A percentile compares a stretch with the other conserved stretches of the same genome.
These are phyloP conservation scores for Hebeloma cylindrosporum DNA, from an alignment of 768 basidiomycete genomes.

Conservation along the genomic window DNA sequence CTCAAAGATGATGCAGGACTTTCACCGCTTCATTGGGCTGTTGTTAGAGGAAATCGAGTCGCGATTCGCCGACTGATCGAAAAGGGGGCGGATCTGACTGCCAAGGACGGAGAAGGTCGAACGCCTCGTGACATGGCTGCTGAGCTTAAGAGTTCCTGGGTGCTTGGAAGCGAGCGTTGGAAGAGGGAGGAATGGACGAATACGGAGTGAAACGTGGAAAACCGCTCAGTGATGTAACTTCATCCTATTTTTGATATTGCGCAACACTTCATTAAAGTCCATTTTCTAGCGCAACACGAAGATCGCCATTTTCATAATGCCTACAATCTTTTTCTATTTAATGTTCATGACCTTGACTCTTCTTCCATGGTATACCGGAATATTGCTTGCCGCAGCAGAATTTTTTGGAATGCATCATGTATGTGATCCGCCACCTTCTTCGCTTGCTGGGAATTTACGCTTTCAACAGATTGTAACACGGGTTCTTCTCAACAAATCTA, in stretches of 20 bases:
- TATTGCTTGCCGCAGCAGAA: constrained; percentile 79
- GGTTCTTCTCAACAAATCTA: constrained; percentile 78
- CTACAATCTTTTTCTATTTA: constrained; percentile 75
- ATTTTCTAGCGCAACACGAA: constrained; percentile 71
- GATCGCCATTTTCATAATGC: constrained; percentile 74
- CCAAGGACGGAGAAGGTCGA: constrained; percentile 81
- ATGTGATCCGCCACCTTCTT: constrained; percentile 30
- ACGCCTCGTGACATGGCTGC: constrained; percentile 94
- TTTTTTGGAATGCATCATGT: constrained; percentile 96
- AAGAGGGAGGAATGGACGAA: constrained; percentile 83
- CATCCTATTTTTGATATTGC: background rate
- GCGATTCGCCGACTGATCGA: constrained; percentile 85
- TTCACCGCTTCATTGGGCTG: constrained; percentile 94
- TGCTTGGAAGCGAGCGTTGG: constrained; percentile 86
- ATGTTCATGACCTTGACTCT: constrained; percentile 83
- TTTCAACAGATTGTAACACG: constrained; percentile 70
- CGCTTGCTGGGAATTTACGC: constrained; percentile 16
- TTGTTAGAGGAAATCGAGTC: constrained; percentile 88
- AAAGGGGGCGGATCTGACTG: constrained; percentile 78
- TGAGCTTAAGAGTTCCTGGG: constrained; percentile 88
- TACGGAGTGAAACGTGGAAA: constrained; percentile 66
- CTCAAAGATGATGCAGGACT: constrained; percentile 80
- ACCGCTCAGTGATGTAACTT: constrained; percentile 66
- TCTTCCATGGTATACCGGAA: constrained; percentile 87
- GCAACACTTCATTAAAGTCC: constrained; percentile 2